Evolutionary conservation across 225 moss, liverwort and hornwort genomes (phyloP).

Genomic region (Bryum argenteum): DNA sequence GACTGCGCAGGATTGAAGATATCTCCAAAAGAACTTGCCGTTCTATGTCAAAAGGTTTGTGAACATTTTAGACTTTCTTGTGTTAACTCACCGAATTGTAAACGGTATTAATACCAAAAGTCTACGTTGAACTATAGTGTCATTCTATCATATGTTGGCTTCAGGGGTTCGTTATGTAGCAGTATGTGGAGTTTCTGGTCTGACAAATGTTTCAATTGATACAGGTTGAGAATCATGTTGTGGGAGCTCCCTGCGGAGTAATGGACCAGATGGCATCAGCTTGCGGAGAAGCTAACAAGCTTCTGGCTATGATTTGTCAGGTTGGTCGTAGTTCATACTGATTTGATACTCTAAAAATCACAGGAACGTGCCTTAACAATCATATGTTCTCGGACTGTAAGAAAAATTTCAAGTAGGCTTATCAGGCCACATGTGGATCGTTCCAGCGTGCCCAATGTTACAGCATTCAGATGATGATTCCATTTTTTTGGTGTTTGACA

Average conservation of each 20-base stretch:
- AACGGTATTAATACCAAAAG: neutral
- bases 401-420: no score
- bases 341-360: neutral
- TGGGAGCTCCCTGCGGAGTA: conserved; percentile 90
- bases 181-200: neutral
- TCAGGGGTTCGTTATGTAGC: neutral
- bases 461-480: neutral
- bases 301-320: conserved; percentile 90
- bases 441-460: neutral
- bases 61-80: neutral
- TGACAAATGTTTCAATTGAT: neutral
- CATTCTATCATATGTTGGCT: neutral
- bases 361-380: neutral
- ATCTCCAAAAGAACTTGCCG: conserved; percentile 65
- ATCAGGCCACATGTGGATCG: no score
- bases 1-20: conserved; percentile 53
- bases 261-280: conserved; percentile 95
- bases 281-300: conserved; percentile 85
- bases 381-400: neutral
- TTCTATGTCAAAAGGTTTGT: conserved; percentile 79
- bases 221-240: conserved; percentile 82
- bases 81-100: neutral
- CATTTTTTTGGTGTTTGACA: conserved; percentile 25
- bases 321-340: conserved; percentile 28
- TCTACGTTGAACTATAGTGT: neutral